Conservation (phyloP, 2,329 filamentous ascomycete genomes). For the Diaporthe citriasiana region DNA sequence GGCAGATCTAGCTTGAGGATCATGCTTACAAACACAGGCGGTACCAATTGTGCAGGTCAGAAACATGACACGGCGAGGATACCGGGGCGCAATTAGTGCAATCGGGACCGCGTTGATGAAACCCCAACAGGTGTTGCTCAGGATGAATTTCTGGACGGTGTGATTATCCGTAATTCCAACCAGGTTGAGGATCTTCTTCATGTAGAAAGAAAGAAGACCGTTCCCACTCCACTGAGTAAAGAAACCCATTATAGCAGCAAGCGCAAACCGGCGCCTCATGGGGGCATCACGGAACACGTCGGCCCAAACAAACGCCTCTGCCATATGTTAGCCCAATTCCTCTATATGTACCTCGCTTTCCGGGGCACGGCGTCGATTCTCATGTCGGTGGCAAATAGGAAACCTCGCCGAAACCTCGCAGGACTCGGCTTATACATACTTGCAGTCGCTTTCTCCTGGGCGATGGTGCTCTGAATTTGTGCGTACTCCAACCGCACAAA, state of each 20-base stretch:
- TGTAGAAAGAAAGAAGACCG: conserved; percentile 56
- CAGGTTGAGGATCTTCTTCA: conserved; percentile 57
- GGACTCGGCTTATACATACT: conserved; percentile 44
- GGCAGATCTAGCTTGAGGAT: background rate
- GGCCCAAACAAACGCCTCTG: conserved; percentile 41
- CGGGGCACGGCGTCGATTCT: background rate
- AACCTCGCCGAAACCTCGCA: conserved; percentile 1
- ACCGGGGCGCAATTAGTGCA: conserved; percentile 53
- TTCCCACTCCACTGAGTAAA: conserved; percentile 59
- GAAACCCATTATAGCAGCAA: conserved; percentile 54
- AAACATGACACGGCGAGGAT: conserved; percentile 54
- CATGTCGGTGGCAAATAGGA: background rate
- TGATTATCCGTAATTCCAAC: conserved; percentile 55
- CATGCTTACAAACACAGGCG: conserved; percentile 33
- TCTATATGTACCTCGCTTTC: background rate
- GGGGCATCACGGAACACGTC: conserved; percentile 52
- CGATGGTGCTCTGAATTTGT: conserved; percentile 67
- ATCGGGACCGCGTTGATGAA: conserved; percentile 54
- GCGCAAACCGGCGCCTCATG: conserved; percentile 53
- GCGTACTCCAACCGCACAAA: conserved; percentile 70
- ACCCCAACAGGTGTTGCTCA: conserved; percentile 56
- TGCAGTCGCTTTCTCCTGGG: conserved; percentile 60
- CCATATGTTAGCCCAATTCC: background rate
- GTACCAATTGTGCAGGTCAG: conserved; percentile 51
- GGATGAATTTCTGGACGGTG: conserved; percentile 55